phyloP scores from a whole-genome alignment of 495 filamentous ascomycete genomes.

The Astrothelium subdiscretum region DNA sequence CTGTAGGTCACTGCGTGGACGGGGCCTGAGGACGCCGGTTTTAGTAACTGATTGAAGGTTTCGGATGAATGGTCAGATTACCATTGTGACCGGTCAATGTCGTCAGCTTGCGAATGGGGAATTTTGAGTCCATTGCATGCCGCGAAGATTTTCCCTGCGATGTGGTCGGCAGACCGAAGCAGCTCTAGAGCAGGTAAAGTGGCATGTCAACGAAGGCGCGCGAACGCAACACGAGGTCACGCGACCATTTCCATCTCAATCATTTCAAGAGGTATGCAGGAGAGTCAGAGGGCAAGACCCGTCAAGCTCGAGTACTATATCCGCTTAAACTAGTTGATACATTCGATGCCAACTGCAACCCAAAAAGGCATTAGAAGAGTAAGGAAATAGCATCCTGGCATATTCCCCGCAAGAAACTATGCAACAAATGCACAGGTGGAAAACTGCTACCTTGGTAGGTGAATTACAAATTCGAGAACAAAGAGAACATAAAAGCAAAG shows the following conservation, averaged over 20 bases:
- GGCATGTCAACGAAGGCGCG: too few relatives aligned
- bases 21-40: constrained; percentile 39
- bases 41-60: neutral
- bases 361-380: neutral
- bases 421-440: neutral
- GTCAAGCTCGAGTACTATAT: neutral
- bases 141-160: neutral
- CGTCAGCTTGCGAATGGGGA: constrained; percentile 26
- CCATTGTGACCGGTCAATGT: constrained; percentile 24
- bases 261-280: neutral
- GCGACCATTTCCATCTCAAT: neutral
- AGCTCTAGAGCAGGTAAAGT: too few relatives aligned
- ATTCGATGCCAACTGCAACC: neutral
- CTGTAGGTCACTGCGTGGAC: constrained; percentile 66
- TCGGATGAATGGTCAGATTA: constrained; percentile 2
- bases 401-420: neutral
- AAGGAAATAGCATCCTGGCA: neutral
- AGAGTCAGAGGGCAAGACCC: neutral
- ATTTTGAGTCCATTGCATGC: constrained; percentile 16
- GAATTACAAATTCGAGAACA: neutral
- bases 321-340: neutral
- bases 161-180: too few relatives aligned
- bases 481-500: neutral
- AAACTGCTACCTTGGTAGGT: neutral
- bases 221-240: neutral